Base-by-base conservation (phyloP, 2,329 filamentous ascomycete species). In the Apiospora phragmitis region DNA sequence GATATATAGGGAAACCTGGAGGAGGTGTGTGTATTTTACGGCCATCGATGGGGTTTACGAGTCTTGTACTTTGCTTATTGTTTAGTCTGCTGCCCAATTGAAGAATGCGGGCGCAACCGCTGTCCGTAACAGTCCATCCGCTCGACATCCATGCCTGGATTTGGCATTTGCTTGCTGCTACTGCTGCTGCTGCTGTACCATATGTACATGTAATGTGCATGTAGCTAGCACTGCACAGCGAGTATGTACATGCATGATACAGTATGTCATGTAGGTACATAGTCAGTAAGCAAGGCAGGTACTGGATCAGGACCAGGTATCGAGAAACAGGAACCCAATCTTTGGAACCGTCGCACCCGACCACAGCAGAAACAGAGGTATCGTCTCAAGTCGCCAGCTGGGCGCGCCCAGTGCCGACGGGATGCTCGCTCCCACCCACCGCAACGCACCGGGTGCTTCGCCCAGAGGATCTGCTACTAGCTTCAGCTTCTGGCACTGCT, bases 281-380 rank as follows among this genome's bases (percentile, higher is more conserved):
- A 9, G 47, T 49, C 47, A 26, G 47, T 26, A 49, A n/a, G 47
- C 9, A 29, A 32, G 16, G 26, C 55, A 38, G 29, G 55, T 5
- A 14, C 32, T 38, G 55, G 29, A 59, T 59, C 51, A 59, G 51
- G 55, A 59, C 35, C 51, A 59, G 51, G 51, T 62, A 62, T 62
- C 55, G 51, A 59, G 51, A 62, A 62, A 62, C 32, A 62, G 32
- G 55, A 62, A 62, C 55, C 55, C 55, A 62, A 62, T 62, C 55
- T 62, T 38, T 62, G 55, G 55, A 62, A 62, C 55, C 55, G 55
- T 62, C 55, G 55, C 55, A 62, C 55, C 55, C 55, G 29, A 62
- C 55, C 55, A 62, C 9, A 62, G 55, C 55, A 62, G 55, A 62
- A 62, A 62, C 55, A 62, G n/a, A n/a, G n/a, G 32, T 38, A 62